Conservation (phyloP, 371 early-diverging fungal species). For the Lichtheimia ramosa region DNA sequence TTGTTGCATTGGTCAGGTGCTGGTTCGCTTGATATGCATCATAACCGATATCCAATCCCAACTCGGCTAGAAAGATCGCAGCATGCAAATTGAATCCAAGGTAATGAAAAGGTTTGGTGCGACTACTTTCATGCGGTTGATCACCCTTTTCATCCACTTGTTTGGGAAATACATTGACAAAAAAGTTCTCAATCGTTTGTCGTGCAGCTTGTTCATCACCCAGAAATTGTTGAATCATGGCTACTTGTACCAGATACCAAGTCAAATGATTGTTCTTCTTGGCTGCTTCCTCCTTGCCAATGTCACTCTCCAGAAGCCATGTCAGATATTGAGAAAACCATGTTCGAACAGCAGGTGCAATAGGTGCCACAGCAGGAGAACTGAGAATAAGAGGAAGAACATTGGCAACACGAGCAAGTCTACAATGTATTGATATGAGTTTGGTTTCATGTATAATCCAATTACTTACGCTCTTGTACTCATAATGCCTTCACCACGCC, state of each 20-base stretch:
- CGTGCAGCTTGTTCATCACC: constrained; percentile 3
- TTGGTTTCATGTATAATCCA: background rate
- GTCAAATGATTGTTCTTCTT: constrained; percentile 35
- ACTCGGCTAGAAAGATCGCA: constrained; percentile 25
- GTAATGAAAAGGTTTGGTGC: constrained; percentile 42
- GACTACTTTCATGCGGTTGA: constrained; percentile 35
- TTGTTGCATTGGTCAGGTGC: constrained; percentile 12
- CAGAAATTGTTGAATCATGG: constrained; percentile 24
- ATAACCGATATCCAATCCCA: constrained; percentile 13
- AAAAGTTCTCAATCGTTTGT: constrained; percentile 14
- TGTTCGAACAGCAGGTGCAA: constrained; percentile 8
- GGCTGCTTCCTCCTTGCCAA: constrained; percentile 17
- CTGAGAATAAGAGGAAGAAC: constrained; percentile 25
- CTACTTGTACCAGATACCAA: constrained; percentile 36
- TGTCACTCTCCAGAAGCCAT: constrained; percentile 28
- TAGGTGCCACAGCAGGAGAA: constrained; percentile 14
- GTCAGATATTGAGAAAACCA: constrained; percentile 32
- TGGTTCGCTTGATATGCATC: constrained; percentile 11
- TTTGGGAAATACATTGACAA: constrained; percentile 15
- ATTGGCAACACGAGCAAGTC: constrained; percentile 33
- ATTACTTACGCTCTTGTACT: constrained; percentile 32
- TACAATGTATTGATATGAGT: constrained; percentile 1
- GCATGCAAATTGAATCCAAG: constrained; percentile 45
- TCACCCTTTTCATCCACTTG: constrained; percentile 37
- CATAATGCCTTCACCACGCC: constrained; percentile 39